These are phyloP conservation scores for Fomitiporia mediterranea DNA, from an alignment of 1,284 basidiomycete species.

Conservation along the genomic window DNA sequence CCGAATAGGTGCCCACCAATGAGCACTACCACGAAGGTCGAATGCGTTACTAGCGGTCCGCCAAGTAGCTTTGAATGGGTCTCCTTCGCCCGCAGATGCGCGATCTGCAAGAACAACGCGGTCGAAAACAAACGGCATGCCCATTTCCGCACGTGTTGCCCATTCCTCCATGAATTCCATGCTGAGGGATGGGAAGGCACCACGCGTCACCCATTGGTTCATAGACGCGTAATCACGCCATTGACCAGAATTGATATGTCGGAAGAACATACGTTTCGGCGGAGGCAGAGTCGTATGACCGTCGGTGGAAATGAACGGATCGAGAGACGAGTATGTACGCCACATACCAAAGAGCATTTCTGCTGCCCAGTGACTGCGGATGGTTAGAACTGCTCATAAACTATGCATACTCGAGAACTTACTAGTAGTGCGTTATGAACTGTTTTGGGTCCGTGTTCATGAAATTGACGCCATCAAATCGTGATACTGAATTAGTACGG, in stretches of 20 bases:
- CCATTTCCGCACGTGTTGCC: constrained; percentile 68
- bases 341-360: constrained; percentile 87
- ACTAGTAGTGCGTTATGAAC: constrained; percentile 75
- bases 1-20: constrained; percentile 81
- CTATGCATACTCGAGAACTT: neutral
- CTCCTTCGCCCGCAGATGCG: constrained; percentile 70
- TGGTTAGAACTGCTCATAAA: neutral
- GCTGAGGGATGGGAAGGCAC: constrained; percentile 70
- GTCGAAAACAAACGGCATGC: constrained; percentile 69
- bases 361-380: constrained; percentile 63
- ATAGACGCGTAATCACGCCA: constrained; percentile 86
- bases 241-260: constrained; percentile 64
- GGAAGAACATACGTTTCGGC: constrained; percentile 70
- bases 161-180: constrained; percentile 79
- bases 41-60: constrained; percentile 73
- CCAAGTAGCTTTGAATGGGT: constrained; percentile 63
- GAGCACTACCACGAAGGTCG: constrained; percentile 60
- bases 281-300: constrained; percentile 69
- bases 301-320: constrained; percentile 55
- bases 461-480: constrained; percentile 41
- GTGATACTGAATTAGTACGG: constrained; percentile 35
- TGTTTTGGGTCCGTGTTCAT: constrained; percentile 80
- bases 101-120: constrained; percentile 81
- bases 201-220: constrained; percentile 74
- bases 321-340: constrained; percentile 80